phyloP scores from a whole-genome alignment of 768 basidiomycete species.

The Lyophyllum atratum region DNA sequence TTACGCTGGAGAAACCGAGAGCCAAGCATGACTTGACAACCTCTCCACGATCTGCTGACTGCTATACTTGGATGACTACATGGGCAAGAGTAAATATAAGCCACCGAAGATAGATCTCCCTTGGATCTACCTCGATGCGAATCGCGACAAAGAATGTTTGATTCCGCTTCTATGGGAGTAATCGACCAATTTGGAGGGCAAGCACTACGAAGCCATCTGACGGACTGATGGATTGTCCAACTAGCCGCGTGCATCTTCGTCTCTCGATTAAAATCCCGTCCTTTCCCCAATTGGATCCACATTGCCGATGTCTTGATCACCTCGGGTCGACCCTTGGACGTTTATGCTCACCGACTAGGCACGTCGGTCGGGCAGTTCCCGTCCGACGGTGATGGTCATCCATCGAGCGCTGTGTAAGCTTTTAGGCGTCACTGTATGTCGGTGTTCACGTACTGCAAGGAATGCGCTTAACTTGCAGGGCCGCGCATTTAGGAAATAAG shows the following conservation, averaged over 20 bases:
- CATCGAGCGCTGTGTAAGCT: background rate
- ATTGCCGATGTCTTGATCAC: conserved; percentile 3
- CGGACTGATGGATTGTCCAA: background rate
- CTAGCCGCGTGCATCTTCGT: background rate
- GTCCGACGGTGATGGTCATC: background rate
- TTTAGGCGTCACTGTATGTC: conserved; percentile 5
- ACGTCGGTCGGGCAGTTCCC: background rate
- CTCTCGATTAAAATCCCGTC: background rate
- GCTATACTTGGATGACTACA: too few relatives aligned
- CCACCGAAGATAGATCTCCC: too few relatives aligned
- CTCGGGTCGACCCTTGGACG: conserved; percentile 3
- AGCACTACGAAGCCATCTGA: background rate
- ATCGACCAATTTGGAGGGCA: background rate
- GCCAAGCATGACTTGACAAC: too few relatives aligned
- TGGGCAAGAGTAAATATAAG: too few relatives aligned
- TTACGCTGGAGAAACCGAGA: too few relatives aligned
- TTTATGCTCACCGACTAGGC: background rate
- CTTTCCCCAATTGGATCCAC: background rate
- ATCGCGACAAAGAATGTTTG: background rate
- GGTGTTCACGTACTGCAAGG: background rate
- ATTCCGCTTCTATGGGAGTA: background rate
- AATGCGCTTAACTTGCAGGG: background rate
- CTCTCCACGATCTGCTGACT: too few relatives aligned
- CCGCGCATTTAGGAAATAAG: background rate
- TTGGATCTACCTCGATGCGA: background rate